phyloP scores from a whole-genome alignment of 805 yeast species.

The Candida manassasensis region DNA sequence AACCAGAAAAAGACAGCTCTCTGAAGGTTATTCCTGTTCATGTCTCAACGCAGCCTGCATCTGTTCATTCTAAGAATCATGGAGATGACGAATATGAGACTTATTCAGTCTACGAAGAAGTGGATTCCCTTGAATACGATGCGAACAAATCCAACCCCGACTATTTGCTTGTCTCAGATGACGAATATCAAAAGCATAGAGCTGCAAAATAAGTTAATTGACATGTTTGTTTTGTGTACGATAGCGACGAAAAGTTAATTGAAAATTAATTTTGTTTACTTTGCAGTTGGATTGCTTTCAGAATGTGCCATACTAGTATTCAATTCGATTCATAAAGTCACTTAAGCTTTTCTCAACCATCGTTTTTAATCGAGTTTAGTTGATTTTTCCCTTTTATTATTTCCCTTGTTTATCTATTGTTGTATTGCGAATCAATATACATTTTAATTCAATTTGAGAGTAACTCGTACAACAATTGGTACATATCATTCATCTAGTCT shows the following conservation, averaged over 20 bases:
- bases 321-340: background rate
- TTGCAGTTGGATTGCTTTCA: conserved; percentile 3
- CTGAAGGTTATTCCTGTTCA: background rate
- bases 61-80: conserved; percentile 2
- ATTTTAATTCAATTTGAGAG: too few relatives aligned
- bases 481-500: too few relatives aligned
- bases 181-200: conserved; percentile 21
- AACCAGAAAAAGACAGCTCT: conserved; percentile 4
- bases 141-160: conserved; percentile 44
- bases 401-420: conserved; percentile 6
- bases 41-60: conserved; percentile 1
- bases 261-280: conserved; percentile 3
- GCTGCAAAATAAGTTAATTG: conserved; percentile 5
- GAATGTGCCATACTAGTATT: conserved; percentile 2
- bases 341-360: background rate
- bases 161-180: conserved; percentile 36
- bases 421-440: conserved; percentile 8
- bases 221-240: background rate
- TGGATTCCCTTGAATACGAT: conserved; percentile 44
- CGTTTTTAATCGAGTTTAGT: conserved; percentile 2
- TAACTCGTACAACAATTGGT: too few relatives aligned
- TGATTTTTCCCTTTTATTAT: conserved; percentile 4
- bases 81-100: conserved; percentile 13
- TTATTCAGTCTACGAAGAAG: conserved; percentile 41
- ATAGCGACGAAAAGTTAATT: background rate